Base-by-base conservation (phyloP, 2,329 filamentous ascomycete species). In the Nigrograna mackinnonii region DNA sequence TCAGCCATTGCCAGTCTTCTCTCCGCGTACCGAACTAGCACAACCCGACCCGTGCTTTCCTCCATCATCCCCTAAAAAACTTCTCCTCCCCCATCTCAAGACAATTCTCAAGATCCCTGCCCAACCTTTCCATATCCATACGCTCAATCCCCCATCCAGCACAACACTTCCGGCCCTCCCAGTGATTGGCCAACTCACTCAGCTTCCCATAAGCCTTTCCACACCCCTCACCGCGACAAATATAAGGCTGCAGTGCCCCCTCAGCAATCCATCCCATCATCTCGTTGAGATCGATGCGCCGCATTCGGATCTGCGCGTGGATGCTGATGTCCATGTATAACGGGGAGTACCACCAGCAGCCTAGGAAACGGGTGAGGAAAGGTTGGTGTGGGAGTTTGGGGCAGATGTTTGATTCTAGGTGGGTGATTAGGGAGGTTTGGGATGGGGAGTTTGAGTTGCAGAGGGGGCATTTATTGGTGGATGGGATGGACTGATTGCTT, bases 391-490 rank as follows among this genome's bases (percentile, higher is more conserved):
- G 83, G 1, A 84, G 83, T 21, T 85, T 77, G 14, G 79, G 80
- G 60, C 90, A 87, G 60, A 87, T 84, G 17, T 86, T 65, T 4
- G 78, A 81, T 54, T 83, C 82, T 50, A 66, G 52, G 36, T 67
- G 64, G 32, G 57, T 52, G 41, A 66, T 56, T 4, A 65, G 58
- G 37, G 48, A 50, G 16, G 54, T 61, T 37, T 52, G 50, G 18
- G 50, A 62, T 44, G 46, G 55, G 46, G 58, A 55, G 5, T 57
- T 46, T 1, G 44, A 22, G 3, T 43, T 33, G 41, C 63, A 66
- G 21, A 41, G 48, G 60, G 58, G 64, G 37, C 63, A 66, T 0
- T 39, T 17, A 6, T 39, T 28, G 4, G 46, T 41, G n/a, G n/a
- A n/a, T n/a, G n/a, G n/a, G n/a, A n/a, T n/a, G n/a, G n/a, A n/a